Conservation (phyloP, 2,329 filamentous ascomycete genomes). For the Calonectria crousiana region DNA sequence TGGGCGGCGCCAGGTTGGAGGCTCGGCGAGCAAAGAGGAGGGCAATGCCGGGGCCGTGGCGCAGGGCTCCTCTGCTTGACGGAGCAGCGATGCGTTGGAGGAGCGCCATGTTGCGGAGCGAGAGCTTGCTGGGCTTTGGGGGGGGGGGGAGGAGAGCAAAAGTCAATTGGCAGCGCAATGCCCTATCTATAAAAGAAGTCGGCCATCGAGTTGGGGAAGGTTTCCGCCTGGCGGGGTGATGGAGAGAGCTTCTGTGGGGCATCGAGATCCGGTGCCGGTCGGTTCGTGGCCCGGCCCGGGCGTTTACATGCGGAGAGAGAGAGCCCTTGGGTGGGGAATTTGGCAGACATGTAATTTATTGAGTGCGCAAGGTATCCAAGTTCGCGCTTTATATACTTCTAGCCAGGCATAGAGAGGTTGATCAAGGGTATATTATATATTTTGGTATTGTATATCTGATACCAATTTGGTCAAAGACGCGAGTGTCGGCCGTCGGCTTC, state of each 20-base stretch:
- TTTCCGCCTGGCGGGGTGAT: slow-evolving; percentile 37
- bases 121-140: not conserved
- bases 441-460: not conserved
- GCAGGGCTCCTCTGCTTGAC: slow-evolving; percentile 42
- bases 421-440: slow-evolving; percentile 12
- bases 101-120: slow-evolving; percentile 45
- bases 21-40: slow-evolving; percentile 52
- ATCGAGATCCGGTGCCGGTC: slow-evolving; percentile 39
- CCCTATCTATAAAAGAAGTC: slow-evolving; percentile 15
- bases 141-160: not conserved
- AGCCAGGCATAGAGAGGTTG: not conserved
- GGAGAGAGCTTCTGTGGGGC: slow-evolving; percentile 38
- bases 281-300: slow-evolving; percentile 26
- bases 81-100: slow-evolving; percentile 47
- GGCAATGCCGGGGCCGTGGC: slow-evolving; percentile 46
- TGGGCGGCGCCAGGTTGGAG: slow-evolving; percentile 60
- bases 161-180: not conserved
- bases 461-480: slow-evolving; percentile 1
- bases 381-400: not conserved
- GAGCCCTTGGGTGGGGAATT: not conserved
- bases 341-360: not conserved
- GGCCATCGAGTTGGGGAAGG: slow-evolving; percentile 11
- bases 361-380: not conserved
- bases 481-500: slow-evolving; percentile 11
- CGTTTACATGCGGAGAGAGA: slow-evolving; percentile 6